A percentile compares a stretch with the other conserved stretches of the same genome.
Evolutionary conservation across 2,329 filamentous ascomycete species (phyloP).

Genomic region (Fusarium sp.): DNA sequence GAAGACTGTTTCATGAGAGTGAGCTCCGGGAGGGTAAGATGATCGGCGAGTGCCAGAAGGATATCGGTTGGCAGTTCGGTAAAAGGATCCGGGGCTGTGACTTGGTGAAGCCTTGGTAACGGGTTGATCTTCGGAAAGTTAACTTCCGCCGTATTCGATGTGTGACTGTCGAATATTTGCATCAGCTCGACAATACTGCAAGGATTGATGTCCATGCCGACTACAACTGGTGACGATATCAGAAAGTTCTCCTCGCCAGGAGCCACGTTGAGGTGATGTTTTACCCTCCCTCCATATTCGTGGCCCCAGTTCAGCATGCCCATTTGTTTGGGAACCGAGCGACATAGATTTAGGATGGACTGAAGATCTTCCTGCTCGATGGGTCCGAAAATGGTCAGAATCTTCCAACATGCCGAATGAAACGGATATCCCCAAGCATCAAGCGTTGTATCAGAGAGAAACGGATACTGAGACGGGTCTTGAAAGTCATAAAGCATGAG

Average conservation of each 20-base stretch:
- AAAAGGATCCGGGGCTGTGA: neutral
- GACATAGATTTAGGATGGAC: neutral
- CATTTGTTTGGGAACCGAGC: neutral
- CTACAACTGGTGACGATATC: neutral
- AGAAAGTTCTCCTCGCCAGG: neutral
- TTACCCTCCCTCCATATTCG: neutral
- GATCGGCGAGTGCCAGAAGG: neutral
- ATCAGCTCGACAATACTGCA: neutral
- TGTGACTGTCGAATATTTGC: neutral
- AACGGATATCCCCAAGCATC: constrained; percentile 2
- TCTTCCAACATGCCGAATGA: neutral
- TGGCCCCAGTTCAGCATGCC: constrained; percentile 4
- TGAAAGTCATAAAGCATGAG: neutral
- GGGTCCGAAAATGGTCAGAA: neutral
- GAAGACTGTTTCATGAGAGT: neutral
- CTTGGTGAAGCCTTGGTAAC: neutral
- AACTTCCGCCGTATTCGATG: accelerated
- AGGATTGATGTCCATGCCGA: neutral
- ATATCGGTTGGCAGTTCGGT: neutral
- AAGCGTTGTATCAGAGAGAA: neutral
- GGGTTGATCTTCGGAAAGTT: no score
- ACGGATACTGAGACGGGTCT: neutral
- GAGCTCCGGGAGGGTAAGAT: neutral
- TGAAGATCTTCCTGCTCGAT: neutral
- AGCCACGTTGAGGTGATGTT: neutral